Evolutionary conservation across 352 stramenopile species (phyloP), one percentile per base, ranked within the genome.

Genomic region (Pythium rhizo-oryzae): DNA sequence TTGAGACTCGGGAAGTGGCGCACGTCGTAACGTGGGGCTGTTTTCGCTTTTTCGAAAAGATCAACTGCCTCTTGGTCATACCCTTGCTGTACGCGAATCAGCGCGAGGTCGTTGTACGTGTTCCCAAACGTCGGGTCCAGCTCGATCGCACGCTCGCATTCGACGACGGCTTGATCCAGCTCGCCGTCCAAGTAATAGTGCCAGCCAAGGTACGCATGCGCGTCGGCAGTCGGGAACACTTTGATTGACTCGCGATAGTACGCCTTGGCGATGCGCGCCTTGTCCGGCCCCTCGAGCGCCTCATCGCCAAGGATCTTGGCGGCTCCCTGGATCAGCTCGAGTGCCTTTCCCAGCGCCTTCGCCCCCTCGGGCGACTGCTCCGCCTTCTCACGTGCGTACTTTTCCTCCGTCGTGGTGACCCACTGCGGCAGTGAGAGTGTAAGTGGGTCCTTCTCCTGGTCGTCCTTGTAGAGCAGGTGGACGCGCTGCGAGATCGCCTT

Each of bases 221-320:
- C 85, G 46, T 93, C 85, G 8, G 85, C 81, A 8, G 85, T 93
- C 53, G 82, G 77, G 59, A 81, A 92, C 25, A 78, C 15, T 39
- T 84, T 85, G 60, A 92, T 81, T 1, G 83, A 91, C 67, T 93
- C 79, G 8, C 70, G 53, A 30, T 90, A 93, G 63, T 90, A 92
- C 4, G 81, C 72, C 51, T 87, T 90, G 4, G 83, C 80, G 25
- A 93, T 78, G 15, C 81, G 76, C 43, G 71, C 80, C 41, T 76
- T 84, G 69, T 91, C 75, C 16, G 62, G 59, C n/a, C 72, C 74
- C 12, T 68, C 60, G 19, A 91, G 59, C 0, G 78, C 67, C 2
- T 88, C 74, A 43, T 78, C 86, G 41, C 59, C 41, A 0, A 92
- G 70, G 21, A 92, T 70, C 11, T 80, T 70, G 0, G 73, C 63